A percentile compares a stretch with the other conserved stretches of the same genome.
Conservation (phyloP, 768 basidiomycete genomes). For the Trametes cubensis region DNA sequence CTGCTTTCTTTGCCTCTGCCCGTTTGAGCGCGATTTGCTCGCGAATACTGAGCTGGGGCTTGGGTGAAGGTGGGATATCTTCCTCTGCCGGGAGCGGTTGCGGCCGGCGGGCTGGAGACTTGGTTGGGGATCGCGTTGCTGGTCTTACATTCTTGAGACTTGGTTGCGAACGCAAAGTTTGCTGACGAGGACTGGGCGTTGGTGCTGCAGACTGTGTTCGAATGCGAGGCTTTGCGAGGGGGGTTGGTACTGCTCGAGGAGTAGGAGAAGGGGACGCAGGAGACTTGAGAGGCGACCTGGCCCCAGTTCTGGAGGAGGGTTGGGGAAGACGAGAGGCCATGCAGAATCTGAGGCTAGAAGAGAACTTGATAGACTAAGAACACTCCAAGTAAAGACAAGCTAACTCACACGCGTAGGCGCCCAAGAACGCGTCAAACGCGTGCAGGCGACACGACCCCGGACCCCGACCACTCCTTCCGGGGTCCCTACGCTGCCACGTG, state of each 20-base stretch:
- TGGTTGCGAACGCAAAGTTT: conserved; percentile 25
- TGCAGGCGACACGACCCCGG: conserved; percentile 16
- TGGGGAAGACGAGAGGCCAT: conserved; percentile 48
- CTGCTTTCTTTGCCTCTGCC: conserved; percentile 73
- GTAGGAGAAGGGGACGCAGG: conserved; percentile 29
- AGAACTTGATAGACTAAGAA: not conserved
- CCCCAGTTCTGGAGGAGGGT: conserved; percentile 35
- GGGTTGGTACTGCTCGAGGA: conserved; percentile 12
- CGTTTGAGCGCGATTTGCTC: conserved; percentile 80
- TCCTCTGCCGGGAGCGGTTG: conserved; percentile 16
- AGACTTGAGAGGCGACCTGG: conserved; percentile 25
- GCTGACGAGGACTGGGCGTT: conserved; percentile 10
- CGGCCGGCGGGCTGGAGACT: conserved; percentile 21
- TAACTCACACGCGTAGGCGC: conserved; percentile 10
- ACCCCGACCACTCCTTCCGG: not conserved
- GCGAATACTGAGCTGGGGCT: conserved; percentile 55
- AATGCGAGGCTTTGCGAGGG: conserved; percentile 12
- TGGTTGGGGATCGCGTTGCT: conserved; percentile 15
- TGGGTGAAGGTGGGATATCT: conserved; percentile 25
- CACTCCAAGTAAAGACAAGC: not conserved
- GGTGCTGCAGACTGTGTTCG: conserved; percentile 12
- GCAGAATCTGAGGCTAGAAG: not conserved
- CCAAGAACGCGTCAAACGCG: conserved; percentile 14
- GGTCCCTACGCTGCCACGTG: conserved; percentile 17
- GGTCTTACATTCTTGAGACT: conserved; percentile 29